Percentiles rank a stretch among this genome's conserved stretches.
Conservation (phyloP, 1,139 yeast species). For the Pichia sp. region DNA sequence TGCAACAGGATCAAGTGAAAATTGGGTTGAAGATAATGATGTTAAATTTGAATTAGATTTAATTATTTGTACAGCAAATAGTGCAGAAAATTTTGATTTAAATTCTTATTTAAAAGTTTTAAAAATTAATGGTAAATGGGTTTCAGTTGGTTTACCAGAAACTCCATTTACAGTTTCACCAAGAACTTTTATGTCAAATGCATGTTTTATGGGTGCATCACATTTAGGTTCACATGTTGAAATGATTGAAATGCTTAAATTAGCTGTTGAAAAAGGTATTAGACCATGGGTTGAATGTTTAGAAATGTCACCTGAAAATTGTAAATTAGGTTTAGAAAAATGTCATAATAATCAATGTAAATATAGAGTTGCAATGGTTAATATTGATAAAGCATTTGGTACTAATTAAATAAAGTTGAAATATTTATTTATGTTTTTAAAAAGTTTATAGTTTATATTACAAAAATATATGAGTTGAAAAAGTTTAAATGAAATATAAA, state of each 20-base stretch:
- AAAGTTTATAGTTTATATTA: not conserved
- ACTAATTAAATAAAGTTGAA: not conserved
- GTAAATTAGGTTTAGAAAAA: constrained; percentile 45
- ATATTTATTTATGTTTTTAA: too few species aligned
- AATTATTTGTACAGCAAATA: constrained; percentile 46
- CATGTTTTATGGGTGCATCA: constrained; percentile 37
- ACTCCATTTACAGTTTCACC: constrained; percentile 32
- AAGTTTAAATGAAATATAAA: too few species aligned
- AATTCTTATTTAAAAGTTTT: constrained; percentile 32
- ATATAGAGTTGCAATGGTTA: constrained; percentile 59
- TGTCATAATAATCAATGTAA: constrained; percentile 50
- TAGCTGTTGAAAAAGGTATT: constrained; percentile 48
- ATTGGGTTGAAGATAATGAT: constrained; percentile 32
- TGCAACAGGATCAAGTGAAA: constrained; percentile 39
- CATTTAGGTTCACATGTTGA: constrained; percentile 44
- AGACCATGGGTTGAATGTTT: constrained; percentile 55
- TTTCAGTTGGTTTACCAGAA: constrained; percentile 51
- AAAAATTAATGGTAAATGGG: constrained; percentile 42
- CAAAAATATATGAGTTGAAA: not conserved
- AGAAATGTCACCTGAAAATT: constrained; percentile 44
- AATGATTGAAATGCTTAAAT: constrained; percentile 47
- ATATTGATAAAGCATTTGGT: constrained; percentile 41
- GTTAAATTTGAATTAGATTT: constrained; percentile 37
- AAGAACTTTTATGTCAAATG: constrained; percentile 32
- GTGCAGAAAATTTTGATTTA: constrained; percentile 37